Percentiles rank a stretch among this genome's conserved stretches.
These are phyloP conservation scores for Scenedesmus sp. DNA, from an alignment of 163 green algal species.

Conservation along the genomic window DNA sequence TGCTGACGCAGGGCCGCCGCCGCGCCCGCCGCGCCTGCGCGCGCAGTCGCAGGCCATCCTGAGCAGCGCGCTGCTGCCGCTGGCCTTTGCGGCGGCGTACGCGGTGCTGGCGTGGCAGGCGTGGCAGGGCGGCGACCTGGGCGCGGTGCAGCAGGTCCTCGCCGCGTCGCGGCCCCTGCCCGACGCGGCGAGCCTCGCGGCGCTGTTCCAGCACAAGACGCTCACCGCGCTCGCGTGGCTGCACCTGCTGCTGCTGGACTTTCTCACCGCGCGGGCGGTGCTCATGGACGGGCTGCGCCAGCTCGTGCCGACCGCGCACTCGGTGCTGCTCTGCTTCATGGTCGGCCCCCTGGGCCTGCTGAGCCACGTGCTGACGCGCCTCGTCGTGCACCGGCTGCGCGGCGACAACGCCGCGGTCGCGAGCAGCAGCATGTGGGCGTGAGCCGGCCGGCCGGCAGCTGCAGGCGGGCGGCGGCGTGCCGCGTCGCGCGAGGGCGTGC, in stretches of 20 bases:
- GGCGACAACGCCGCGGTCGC: constrained; percentile 13
- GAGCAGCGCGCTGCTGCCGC: constrained; percentile 20
- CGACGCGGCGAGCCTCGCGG: constrained; percentile 44
- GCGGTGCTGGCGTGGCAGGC: constrained; percentile 36
- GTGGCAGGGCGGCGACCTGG: constrained; percentile 26
- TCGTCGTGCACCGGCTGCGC: constrained; percentile 7
- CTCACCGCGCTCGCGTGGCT: constrained; percentile 66
- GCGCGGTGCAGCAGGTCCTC: neutral
- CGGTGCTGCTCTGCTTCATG: constrained; percentile 83
- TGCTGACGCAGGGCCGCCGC: too few relatives aligned
- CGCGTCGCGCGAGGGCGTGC: too few relatives aligned
- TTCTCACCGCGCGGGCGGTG: constrained; percentile 69
- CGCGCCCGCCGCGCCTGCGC: neutral
- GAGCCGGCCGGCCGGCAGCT: too few relatives aligned
- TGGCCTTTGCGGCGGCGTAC: constrained; percentile 24
- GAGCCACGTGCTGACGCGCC: constrained; percentile 65
- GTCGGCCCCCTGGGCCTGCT: constrained; percentile 77
- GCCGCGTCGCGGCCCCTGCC: constrained; percentile 8
- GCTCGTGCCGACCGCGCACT: constrained; percentile 66
- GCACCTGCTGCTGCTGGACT: constrained; percentile 71
- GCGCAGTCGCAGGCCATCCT: constrained; percentile 7
- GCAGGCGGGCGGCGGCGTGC: too few relatives aligned
- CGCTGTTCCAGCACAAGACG: constrained; percentile 48
- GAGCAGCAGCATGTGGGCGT: constrained; percentile 37
- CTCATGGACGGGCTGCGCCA: constrained; percentile 65